Percentiles rank a stretch among this genome's conserved stretches.
Evolutionary conservation across 148 eudicot genomes (phyloP).

Genomic region (Vaccinium darrowii): DNA sequence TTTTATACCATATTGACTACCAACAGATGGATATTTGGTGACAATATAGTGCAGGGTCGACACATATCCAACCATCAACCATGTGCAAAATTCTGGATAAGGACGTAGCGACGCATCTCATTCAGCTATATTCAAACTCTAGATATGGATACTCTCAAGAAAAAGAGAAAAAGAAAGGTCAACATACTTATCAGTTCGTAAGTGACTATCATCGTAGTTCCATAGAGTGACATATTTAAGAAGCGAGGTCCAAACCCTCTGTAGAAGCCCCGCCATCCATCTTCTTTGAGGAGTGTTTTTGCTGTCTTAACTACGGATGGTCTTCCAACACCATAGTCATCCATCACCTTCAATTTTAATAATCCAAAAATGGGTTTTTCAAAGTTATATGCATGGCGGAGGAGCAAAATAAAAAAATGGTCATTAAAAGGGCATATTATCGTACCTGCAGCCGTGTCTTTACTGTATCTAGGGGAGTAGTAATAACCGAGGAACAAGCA

Average conservation of each 20-base stretch:
- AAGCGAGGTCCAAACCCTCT: conserved; percentile 82
- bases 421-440: neutral
- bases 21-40: neutral
- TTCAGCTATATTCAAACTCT: neutral
- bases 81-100: neutral
- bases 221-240: conserved; percentile 77
- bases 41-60: neutral
- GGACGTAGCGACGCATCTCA: neutral
- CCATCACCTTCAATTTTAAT: conserved; percentile 50
- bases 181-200: conserved; percentile 74
- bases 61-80: neutral
- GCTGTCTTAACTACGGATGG: conserved; percentile 64
- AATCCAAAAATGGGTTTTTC: neutral
- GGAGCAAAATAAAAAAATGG: neutral
- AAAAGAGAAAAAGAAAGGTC: neutral
- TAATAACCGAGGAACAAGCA: conserved; percentile 68
- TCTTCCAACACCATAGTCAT: conserved; percentile 60
- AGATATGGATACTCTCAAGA: neutral
- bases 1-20: neutral
- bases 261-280: conserved; percentile 80
- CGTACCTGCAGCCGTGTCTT: conserved; percentile 81
- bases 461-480: conserved; percentile 78
- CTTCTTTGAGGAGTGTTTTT: conserved; percentile 54
- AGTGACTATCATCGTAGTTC: conserved; percentile 79
- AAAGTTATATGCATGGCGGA: neutral